Conservation (phyloP, 495 filamentous ascomycete genomes). For the Paragyromitra xinjiangensis region DNA sequence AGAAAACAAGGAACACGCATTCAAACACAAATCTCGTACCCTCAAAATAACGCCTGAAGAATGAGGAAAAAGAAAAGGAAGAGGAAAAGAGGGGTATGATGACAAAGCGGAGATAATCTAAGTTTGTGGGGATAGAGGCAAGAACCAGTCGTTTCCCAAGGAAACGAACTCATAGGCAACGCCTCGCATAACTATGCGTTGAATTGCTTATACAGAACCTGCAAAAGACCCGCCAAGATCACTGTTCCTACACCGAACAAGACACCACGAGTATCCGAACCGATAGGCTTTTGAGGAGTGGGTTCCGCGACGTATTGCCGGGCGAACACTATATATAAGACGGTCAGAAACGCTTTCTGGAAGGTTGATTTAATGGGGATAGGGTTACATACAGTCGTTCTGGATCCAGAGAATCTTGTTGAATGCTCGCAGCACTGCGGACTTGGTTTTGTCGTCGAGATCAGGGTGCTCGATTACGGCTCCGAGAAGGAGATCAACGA, state of each 20-base stretch:
- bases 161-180: background rate
- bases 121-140: too few species aligned
- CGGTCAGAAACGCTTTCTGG: background rate
- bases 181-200: background rate
- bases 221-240: slow-evolving; percentile 11
- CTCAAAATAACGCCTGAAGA: slow-evolving; percentile 16
- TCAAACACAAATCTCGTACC: background rate
- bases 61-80: background rate
- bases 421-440: slow-evolving; percentile 47
- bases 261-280: background rate
- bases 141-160: background rate
- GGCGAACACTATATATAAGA: slow-evolving; percentile 45
- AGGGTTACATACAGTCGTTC: slow-evolving; percentile 44
- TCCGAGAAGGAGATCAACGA: slow-evolving; percentile 58
- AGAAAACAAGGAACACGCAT: too few species aligned
- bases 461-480: slow-evolving; percentile 56
- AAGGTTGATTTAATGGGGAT: background rate
- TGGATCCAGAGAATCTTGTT: slow-evolving; percentile 58
- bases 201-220: background rate
- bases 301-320: slow-evolving; percentile 41
- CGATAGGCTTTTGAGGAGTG: background rate
- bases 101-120: background rate
- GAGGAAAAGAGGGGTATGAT: background rate
- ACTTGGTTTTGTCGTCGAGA: slow-evolving; percentile 49
- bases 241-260: slow-evolving; percentile 10